Evolutionary conservation across 305 asterid species (phyloP).

Genomic region (Striga hermonthica): DNA sequence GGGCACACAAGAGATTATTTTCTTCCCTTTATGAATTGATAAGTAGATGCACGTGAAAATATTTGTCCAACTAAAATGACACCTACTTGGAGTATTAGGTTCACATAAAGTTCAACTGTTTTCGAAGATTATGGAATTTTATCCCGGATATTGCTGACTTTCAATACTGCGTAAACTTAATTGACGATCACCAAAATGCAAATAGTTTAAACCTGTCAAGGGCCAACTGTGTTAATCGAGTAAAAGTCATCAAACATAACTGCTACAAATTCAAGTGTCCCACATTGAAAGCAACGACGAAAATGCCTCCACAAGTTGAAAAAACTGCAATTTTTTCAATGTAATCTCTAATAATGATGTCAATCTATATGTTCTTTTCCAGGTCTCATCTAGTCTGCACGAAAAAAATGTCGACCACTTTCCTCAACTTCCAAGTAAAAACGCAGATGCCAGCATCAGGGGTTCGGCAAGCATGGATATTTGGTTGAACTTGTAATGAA

Average conservation of each 20-base stretch:
- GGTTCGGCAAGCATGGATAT: constrained; percentile 96
- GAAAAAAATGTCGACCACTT: neutral
- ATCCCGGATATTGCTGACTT: too few species aligned
- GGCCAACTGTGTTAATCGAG: neutral
- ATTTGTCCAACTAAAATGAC: too few species aligned
- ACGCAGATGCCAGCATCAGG: constrained; percentile 71
- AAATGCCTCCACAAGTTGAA: neutral
- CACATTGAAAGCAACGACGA: neutral
- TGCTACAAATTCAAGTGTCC: neutral
- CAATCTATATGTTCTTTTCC: constrained; percentile 2
- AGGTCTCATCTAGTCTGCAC: constrained; percentile 17
- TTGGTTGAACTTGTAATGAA: constrained; percentile 77
- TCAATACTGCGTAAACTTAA: too few species aligned
- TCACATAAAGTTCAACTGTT: too few species aligned
- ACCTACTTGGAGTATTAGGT: too few species aligned
- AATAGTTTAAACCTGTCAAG: neutral
- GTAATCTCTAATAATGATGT: constrained; percentile 9
- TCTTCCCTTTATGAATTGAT: too few species aligned
- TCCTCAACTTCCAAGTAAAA: constrained; percentile 34
- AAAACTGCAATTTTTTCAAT: neutral
- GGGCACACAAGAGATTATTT: too few species aligned
- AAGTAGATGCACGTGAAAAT: too few species aligned
- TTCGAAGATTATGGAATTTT: too few species aligned
- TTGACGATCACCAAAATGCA: too few species aligned
- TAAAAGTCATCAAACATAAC: neutral